Conservation (phyloP, 2,329 filamentous ascomycete species). For the Pestalotiopsis sp. region DNA sequence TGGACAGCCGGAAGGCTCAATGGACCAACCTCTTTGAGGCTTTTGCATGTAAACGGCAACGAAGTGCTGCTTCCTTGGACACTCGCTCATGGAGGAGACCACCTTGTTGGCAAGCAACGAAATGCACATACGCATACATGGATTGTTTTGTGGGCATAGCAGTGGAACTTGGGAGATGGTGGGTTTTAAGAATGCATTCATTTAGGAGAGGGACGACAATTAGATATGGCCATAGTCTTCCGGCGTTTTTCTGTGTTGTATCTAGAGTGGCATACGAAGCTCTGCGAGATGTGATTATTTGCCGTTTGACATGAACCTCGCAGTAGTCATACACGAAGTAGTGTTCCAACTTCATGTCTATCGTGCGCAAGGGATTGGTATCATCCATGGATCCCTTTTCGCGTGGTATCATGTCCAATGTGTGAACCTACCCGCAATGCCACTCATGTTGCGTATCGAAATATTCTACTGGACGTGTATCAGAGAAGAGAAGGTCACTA, state of each 20-base stretch:
- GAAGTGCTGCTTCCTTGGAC: not conserved
- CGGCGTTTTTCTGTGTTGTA: constrained; percentile 4
- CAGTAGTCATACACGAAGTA: too few relatives aligned
- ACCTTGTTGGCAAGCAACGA: not conserved
- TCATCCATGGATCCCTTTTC: too few relatives aligned
- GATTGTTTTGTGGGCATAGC: constrained; percentile 8
- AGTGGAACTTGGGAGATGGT: not conserved
- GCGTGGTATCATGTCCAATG: too few relatives aligned
- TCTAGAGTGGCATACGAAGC: constrained; percentile 1
- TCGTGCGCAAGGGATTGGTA: too few relatives aligned
- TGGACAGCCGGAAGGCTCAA: not conserved
- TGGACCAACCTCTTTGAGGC: not conserved
- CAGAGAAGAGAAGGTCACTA: too few relatives aligned
- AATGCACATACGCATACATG: constrained; percentile 4
- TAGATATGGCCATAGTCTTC: not conserved
- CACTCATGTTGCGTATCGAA: too few relatives aligned
- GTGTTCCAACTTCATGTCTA: too few relatives aligned
- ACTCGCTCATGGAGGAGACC: not conserved
- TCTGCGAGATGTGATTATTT: not conserved
- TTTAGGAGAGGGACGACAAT: not conserved
- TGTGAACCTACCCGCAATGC: too few relatives aligned
- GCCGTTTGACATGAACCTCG: not conserved
- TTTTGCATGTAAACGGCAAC: not conserved
- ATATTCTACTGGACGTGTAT: too few relatives aligned
- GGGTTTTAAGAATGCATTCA: constrained; percentile 4